Percentiles rank a stretch among this genome's conserved stretches.
These are phyloP conservation scores for Eucalyptus curtisii DNA, from an alignment of 345 rosid genomes.

Conservation along the genomic window DNA sequence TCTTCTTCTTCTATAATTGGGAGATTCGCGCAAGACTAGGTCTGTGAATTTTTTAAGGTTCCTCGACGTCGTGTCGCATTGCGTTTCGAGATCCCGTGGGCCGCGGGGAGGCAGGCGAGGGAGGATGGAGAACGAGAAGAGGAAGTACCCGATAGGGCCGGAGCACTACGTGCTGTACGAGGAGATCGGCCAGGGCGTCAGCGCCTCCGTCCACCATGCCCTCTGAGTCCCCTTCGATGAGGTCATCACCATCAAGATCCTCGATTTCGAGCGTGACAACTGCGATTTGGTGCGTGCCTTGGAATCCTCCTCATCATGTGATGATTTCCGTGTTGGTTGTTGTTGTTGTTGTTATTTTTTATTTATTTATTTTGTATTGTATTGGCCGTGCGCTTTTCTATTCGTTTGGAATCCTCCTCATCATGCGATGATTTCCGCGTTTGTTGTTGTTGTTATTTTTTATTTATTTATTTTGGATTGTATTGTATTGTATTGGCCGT, in stretches of 20 bases:
- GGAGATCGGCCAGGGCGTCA: constrained; percentile 86
- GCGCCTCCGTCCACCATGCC: constrained; percentile 85
- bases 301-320: not conserved
- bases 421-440: no score
- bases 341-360: not conserved
- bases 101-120: not conserved
- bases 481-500: no score
- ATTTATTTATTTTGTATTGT: not conserved
- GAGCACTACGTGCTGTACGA: constrained; percentile 61
- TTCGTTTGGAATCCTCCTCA: not conserved
- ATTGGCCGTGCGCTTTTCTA: not conserved
- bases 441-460: no score
- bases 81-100: not conserved
- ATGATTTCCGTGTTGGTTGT: not conserved
- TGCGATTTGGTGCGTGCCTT: constrained; percentile 57
- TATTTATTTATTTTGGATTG: no score
- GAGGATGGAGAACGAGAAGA: constrained; percentile 58
- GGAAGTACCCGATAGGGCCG: constrained; percentile 82
- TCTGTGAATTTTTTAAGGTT: not conserved
- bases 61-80: not conserved
- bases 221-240: constrained; percentile 59
- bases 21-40: not conserved
- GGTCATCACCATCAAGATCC: constrained; percentile 87
- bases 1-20: not conserved
- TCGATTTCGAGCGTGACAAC: constrained; percentile 90